Conservation (phyloP, 768 basidiomycete species). For the Rhodotorula toruloides region DNA sequence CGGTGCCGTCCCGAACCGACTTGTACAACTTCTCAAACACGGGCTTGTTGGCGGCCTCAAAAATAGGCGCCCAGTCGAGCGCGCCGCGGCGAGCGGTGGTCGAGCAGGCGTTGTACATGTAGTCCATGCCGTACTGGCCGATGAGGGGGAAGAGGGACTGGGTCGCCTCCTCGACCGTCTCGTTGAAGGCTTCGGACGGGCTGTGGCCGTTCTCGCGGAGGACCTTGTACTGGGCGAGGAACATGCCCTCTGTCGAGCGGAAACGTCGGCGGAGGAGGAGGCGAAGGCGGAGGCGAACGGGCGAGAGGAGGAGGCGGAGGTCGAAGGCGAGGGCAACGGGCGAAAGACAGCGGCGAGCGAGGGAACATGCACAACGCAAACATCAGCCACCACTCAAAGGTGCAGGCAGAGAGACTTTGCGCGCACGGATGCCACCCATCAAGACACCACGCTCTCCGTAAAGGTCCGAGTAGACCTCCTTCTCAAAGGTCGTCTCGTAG, state of each 20-base stretch:
- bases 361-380: too few species aligned
- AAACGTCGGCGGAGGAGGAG: not conserved
- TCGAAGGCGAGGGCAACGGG: not conserved
- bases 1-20: conserved; percentile 88
- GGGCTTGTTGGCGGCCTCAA: conserved; percentile 71
- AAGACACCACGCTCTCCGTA: conserved; percentile 97
- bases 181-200: conserved; percentile 98
- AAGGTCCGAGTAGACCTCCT: conserved; percentile 98
- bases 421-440: conserved; percentile 55
- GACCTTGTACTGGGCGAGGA: conserved; percentile 97
- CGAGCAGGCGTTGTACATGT: conserved; percentile 72
- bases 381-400: not conserved
- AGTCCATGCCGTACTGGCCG: conserved; percentile 61
- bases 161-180: conserved; percentile 99
- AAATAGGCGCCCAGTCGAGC: conserved; percentile 90
- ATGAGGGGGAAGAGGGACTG: conserved; percentile 97
- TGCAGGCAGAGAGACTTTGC: conserved; percentile 44
- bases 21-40: conserved; percentile 92
- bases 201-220: conserved; percentile 93
- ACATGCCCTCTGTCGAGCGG: conserved; percentile 71
- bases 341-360: too few species aligned
- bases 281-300: too few species aligned
- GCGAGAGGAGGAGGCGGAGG: too few species aligned
- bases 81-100: conserved; percentile 98
- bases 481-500: conserved; percentile 99